Base-by-base conservation (phyloP, 2,329 filamentous ascomycete genomes). In the Calonectria pteridis region DNA sequence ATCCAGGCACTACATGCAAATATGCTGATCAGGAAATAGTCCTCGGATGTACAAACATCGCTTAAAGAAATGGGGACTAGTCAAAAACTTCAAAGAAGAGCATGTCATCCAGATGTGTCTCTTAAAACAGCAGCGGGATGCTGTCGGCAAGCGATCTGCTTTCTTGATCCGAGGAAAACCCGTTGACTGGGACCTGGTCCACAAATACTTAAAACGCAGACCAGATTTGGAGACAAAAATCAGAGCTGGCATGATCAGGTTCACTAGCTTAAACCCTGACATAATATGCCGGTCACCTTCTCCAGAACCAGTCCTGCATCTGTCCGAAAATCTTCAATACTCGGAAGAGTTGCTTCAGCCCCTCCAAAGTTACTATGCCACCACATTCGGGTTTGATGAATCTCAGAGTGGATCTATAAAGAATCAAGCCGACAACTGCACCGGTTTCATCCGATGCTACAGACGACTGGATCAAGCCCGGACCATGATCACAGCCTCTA, bases 11-110 rank as follows among this genome's bases (percentile, higher is more conserved):
- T 7, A 9, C n/a, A 13, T 7, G 6, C 11, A 9, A 26, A 4
- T 13, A 26, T 33, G 49, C 64, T 67, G 7, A 67, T 10, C 2
- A 51, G 10, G 6, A 1, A 3, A 53, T n/a, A 67, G 64, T 13
- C 29, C 46, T 6, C 40, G 63, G 18, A 66, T 66, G 63, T 66
- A 53, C n/a, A 67, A 67, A 33, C 46, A 67, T 16, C 49, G 49
- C 2, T 3, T 67, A 13, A 49, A 55, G 46, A 67, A 67, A 53
- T 67, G 64, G 64, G 64, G 49, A 23, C 20, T 67, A 10, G 20
- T 37, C 16, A 67, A 67, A 16, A 67, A 67, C n/a, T 51, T 37
- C 14, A 51, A 37, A n/a, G 49, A 53, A 13, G 49, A 67, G 23
- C 20, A 67, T 1, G 33, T 67, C 1, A 11, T 67, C 33, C 49